Conservation (phyloP, 768 basidiomycete genomes). For the Boletus reticuloceps region DNA sequence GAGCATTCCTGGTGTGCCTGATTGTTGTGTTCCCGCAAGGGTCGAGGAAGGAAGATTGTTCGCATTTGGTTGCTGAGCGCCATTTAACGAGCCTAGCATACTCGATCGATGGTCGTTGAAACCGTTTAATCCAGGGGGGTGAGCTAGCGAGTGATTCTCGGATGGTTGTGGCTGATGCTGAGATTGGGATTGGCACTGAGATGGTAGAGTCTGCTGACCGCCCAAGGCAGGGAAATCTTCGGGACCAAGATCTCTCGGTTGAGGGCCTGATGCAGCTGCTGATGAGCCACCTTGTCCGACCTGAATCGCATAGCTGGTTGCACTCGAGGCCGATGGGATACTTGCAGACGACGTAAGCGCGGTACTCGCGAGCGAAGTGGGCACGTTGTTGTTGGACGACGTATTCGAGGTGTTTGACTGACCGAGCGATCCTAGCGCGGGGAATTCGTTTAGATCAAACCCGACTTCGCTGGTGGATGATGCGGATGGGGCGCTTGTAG, state of each 20-base stretch:
- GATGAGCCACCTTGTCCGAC: slow-evolving; percentile 53
- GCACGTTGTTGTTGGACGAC: slow-evolving; percentile 32
- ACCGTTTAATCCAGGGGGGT: slow-evolving; percentile 79
- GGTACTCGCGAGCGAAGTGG: slow-evolving; percentile 19
- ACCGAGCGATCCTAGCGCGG: slow-evolving; percentile 72
- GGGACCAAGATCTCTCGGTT: slow-evolving; percentile 56
- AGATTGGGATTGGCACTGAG: slow-evolving; percentile 28
- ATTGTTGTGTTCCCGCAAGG: slow-evolving; percentile 45
- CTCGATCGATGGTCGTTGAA: slow-evolving; percentile 55
- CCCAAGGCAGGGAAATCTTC: slow-evolving; percentile 90
- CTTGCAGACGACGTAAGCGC: slow-evolving; percentile 26
- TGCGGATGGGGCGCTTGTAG: slow-evolving; percentile 53
- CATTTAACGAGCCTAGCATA: slow-evolving; percentile 50
- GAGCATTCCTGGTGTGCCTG: slow-evolving; percentile 65
- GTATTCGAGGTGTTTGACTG: slow-evolving; percentile 42
- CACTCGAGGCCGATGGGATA: slow-evolving; percentile 29
- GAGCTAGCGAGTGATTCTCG: slow-evolving; percentile 37
- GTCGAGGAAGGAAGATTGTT: slow-evolving; percentile 20
- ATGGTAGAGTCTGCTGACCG: slow-evolving; percentile 42
- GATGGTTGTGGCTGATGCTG: slow-evolving; percentile 32
- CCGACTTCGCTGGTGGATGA: slow-evolving; percentile 73
- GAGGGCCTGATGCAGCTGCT: slow-evolving; percentile 5
- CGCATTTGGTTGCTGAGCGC: slow-evolving; percentile 22
- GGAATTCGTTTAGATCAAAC: slow-evolving; percentile 84
- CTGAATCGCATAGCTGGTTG: slow-evolving; percentile 81